Conservation (phyloP, 2,329 filamentous ascomycete genomes). For the Ceratocystis cubensis region DNA sequence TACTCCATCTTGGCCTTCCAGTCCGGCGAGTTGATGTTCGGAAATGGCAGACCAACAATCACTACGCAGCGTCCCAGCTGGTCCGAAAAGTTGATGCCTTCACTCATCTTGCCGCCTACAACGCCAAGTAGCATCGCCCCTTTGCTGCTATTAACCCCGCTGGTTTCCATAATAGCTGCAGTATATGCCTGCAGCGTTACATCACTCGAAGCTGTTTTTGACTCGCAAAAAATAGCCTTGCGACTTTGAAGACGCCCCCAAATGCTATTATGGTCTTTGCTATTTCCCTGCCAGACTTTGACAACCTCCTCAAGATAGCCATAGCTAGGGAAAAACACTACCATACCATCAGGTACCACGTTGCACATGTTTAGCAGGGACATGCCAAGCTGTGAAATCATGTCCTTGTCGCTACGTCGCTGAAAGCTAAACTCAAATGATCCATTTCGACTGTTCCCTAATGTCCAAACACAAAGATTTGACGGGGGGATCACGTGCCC, state of each 20-base stretch:
- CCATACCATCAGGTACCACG: constrained; percentile 73
- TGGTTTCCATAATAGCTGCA: constrained; percentile 42
- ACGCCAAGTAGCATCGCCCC: constrained; percentile 81
- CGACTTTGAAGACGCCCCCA: constrained; percentile 46
- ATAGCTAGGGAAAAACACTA: constrained; percentile 94
- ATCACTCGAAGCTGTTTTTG: constrained; percentile 47
- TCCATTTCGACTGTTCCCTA: constrained; percentile 33
- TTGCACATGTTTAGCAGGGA: constrained; percentile 59
- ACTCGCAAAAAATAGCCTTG: constrained; percentile 52
- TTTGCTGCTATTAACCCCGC: constrained; percentile 29
- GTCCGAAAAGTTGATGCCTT: constrained; percentile 97
- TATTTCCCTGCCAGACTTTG: constrained; percentile 42
- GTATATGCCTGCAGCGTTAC: constrained; percentile 63
- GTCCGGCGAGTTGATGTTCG: constrained; percentile 76
- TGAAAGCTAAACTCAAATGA: constrained; percentile 80
- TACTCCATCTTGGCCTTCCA: constrained; percentile 90
- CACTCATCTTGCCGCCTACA: constrained; percentile 85
- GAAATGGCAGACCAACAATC: constrained; percentile 85
- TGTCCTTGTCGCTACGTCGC: constrained; percentile 53
- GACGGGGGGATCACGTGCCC: constrained; percentile 81
- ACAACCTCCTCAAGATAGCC: constrained; percentile 71
- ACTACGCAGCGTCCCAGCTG: constrained; percentile 76
- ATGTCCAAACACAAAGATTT: constrained; percentile 66
- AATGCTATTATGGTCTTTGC: constrained; percentile 30
- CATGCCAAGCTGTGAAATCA: constrained; percentile 62